These are phyloP conservation scores for Pichia sp. DNA, from an alignment of 1,139 yeast genomes.

Conservation along the genomic window DNA sequence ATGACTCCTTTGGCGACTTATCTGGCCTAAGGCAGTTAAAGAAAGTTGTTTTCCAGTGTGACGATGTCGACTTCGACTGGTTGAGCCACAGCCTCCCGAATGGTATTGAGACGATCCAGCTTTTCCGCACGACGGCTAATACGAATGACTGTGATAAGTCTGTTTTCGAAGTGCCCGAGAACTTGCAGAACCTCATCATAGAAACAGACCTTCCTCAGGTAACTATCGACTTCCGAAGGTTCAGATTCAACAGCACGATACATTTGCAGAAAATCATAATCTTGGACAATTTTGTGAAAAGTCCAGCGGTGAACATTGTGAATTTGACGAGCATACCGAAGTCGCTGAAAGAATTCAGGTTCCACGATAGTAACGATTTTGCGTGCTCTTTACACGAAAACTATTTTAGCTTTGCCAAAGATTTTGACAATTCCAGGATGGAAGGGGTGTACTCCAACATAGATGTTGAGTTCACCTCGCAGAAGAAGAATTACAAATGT, in stretches of 20 bases:
- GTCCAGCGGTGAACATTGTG: background rate
- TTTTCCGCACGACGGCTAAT: constrained; percentile 3
- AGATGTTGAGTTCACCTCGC: constrained; percentile 1
- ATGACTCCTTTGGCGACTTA: constrained; percentile 1
- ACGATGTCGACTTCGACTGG: constrained; percentile 7
- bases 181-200: constrained; percentile 6
- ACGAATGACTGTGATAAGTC: background rate
- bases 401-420: constrained; percentile 1
- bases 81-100: background rate
- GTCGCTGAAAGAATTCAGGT: constrained; percentile 7
- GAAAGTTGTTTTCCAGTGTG: constrained; percentile 3
- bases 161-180: constrained; percentile 1
- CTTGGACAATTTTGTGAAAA: background rate
- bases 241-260: background rate
- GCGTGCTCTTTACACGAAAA: background rate
- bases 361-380: constrained; percentile 8
- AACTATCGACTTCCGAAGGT: constrained; percentile 1
- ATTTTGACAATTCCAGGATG: constrained; percentile 1
- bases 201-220: constrained; percentile 5
- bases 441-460: constrained; percentile 7
- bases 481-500: background rate
- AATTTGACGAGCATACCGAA: constrained; percentile 2
- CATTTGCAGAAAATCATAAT: constrained; percentile 6
- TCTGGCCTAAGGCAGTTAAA: background rate
- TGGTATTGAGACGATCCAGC: background rate